A percentile compares a stretch with the other conserved stretches of the same genome.
phyloP scores from a whole-genome alignment of 1,284 basidiomycete genomes.

The Cryptococcus sp. region DNA sequence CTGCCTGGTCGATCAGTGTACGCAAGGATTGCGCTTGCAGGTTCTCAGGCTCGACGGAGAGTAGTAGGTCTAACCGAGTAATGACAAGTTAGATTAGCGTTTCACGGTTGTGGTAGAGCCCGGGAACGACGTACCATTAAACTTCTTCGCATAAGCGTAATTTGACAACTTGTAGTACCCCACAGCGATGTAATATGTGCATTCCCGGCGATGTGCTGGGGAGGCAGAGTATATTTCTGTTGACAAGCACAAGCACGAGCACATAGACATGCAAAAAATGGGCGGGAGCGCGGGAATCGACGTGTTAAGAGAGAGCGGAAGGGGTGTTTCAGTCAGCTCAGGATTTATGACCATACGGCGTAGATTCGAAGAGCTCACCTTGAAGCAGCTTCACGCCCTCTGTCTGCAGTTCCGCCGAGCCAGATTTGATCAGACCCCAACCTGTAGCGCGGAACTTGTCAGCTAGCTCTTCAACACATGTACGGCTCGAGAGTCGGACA shows the following conservation, averaged over 20 bases:
- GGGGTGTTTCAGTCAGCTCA: background rate
- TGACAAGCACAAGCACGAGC: background rate
- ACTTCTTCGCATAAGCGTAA: constrained; percentile 87
- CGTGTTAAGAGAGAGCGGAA: constrained; percentile 11
- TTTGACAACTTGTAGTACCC: constrained; percentile 98
- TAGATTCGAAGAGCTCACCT: constrained; percentile 59
- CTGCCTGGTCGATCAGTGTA: constrained; percentile 81
- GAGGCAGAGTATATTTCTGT: constrained; percentile 91
- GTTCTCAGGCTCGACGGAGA: constrained; percentile 93
- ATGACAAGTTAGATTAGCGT: background rate
- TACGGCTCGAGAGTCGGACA: too few relatives aligned
- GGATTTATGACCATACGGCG: background rate
- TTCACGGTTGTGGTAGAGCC: background rate
- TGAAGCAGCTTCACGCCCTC: constrained; percentile 89
- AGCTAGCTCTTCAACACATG: too few relatives aligned
- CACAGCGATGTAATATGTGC: constrained; percentile 93
- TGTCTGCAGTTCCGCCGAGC: constrained; percentile 75
- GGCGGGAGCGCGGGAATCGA: background rate
- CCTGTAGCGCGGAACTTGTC: constrained; percentile 24
- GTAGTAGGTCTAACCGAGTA: constrained; percentile 66
- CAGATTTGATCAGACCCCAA: constrained; percentile 92
- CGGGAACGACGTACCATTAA: constrained; percentile 70
- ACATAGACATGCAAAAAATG: background rate
- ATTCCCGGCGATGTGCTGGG: constrained; percentile 85
- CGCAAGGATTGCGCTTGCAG: constrained; percentile 87